Percentiles rank a stretch among this genome's conserved stretches.
Evolutionary conservation across 768 basidiomycete species (phyloP).

Genomic region (Boletales sp.): DNA sequence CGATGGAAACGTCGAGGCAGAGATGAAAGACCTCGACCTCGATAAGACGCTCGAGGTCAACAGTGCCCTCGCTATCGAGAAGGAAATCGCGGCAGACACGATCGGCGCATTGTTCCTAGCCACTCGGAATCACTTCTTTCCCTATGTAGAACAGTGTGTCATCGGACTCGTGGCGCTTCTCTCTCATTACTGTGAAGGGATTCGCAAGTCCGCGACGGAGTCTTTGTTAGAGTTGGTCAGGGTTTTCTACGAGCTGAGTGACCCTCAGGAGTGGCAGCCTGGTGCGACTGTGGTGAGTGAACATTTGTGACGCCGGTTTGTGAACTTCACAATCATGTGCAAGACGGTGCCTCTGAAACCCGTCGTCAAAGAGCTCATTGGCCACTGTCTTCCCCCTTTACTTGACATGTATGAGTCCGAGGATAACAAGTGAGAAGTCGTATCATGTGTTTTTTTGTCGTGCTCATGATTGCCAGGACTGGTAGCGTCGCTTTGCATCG

Average conservation of each 20-base stretch:
- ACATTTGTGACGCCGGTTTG: background rate
- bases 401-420: slow-evolving; percentile 90
- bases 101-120: slow-evolving; percentile 87
- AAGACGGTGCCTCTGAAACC: slow-evolving; percentile 52
- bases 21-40: slow-evolving; percentile 77
- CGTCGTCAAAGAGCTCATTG: slow-evolving; percentile 76
- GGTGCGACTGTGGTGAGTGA: slow-evolving; percentile 60
- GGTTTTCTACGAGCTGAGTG: slow-evolving; percentile 87
- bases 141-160: slow-evolving; percentile 81
- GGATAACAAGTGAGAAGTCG: slow-evolving; percentile 85
- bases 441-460: slow-evolving; percentile 2
- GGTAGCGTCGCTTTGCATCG: slow-evolving; percentile 81
- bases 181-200: slow-evolving; percentile 95
- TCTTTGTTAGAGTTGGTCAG: slow-evolving; percentile 85
- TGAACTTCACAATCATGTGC: slow-evolving; percentile 7
- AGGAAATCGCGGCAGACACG: slow-evolving; percentile 97
- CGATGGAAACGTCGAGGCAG: slow-evolving; percentile 54
- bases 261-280: slow-evolving; percentile 79
- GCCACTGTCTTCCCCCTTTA: slow-evolving; percentile 67
- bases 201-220: slow-evolving; percentile 88
- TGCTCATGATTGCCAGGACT: slow-evolving; percentile 44
- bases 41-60: slow-evolving; percentile 91
- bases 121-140: slow-evolving; percentile 82
- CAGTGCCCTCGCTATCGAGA: slow-evolving; percentile 96
- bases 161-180: slow-evolving; percentile 77